These are phyloP conservation scores for Erysiphe pulchra DNA, from an alignment of 2,329 filamentous ascomycete genomes.

Conservation along the genomic window DNA sequence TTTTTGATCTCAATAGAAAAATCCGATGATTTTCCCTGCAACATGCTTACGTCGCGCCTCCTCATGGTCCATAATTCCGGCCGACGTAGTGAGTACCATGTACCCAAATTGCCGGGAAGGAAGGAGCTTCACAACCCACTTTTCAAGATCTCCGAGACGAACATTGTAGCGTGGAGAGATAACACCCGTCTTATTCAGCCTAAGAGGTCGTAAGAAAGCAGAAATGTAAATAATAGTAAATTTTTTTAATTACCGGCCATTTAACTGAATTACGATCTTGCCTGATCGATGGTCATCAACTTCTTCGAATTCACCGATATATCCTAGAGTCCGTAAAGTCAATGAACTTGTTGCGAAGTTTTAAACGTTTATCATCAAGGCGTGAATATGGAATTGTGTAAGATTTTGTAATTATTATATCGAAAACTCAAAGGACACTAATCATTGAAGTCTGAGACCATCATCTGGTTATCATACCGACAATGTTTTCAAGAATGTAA, in stretches of 20 bases:
- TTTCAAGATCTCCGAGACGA: conserved; percentile 90
- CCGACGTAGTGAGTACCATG: conserved; percentile 95
- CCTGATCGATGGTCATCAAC: conserved; percentile 98
- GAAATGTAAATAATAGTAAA: neutral
- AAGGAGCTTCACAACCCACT: conserved; percentile 98
- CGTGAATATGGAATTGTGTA: conserved; percentile 71
- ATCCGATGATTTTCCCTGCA: conserved; percentile 95
- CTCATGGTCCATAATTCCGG: conserved; percentile 99
- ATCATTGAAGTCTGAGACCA: conserved; percentile 66
- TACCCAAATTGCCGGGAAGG: conserved; percentile 99
- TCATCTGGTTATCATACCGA: conserved; percentile 99
- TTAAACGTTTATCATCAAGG: conserved; percentile 80
- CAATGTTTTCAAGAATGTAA: conserved; percentile 10
- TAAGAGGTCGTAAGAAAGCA: conserved; percentile 7
- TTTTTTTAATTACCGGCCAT: conserved; percentile 42
- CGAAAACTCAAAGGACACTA: conserved; percentile 99
- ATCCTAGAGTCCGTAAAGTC: conserved; percentile 36
- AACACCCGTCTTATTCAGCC: conserved; percentile 95
- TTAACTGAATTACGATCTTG: conserved; percentile 99
- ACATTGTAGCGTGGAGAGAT: conserved; percentile 99
- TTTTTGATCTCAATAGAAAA: conserved; percentile 75
- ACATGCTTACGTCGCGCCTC: conserved; percentile 98
- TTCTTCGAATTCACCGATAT: conserved; percentile 99
- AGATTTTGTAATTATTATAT: conserved; percentile 90
- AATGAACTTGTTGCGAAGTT: conserved; percentile 64